Evolutionary conservation across 2,329 filamentous ascomycete genomes (phyloP).

Genomic region (Penicillium sp.): DNA sequence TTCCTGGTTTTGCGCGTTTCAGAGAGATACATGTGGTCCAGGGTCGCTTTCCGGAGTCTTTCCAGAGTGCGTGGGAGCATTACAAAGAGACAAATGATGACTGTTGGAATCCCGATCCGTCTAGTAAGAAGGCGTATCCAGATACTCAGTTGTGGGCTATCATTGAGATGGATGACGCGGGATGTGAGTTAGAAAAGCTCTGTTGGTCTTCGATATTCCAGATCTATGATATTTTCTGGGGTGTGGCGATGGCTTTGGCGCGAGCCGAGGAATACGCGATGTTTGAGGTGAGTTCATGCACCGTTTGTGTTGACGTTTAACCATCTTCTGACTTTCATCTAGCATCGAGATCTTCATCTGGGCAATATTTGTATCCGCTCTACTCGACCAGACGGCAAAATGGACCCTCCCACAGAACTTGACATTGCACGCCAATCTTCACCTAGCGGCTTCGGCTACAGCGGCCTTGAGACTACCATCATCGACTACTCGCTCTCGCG

Average conservation of each 20-base stretch:
- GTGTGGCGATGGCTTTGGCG: constrained; percentile 63
- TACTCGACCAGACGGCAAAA: constrained; percentile 35
- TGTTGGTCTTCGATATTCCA: constrained; percentile 49
- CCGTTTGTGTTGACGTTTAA: neutral
- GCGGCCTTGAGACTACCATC: constrained; percentile 63
- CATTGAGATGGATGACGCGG: constrained; percentile 69
- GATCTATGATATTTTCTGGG: constrained; percentile 69
- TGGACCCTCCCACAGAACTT: constrained; percentile 40
- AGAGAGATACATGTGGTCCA: constrained; percentile 61
- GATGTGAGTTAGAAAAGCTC: constrained; percentile 58
- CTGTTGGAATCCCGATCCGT: constrained; percentile 61
- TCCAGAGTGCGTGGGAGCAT: constrained; percentile 51
- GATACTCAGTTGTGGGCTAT: constrained; percentile 65
- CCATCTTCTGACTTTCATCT: constrained; percentile 16
- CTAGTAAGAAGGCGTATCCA: constrained; percentile 56
- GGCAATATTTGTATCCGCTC: constrained; percentile 66
- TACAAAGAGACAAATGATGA: constrained; percentile 48
- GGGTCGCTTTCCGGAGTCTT: constrained; percentile 57
- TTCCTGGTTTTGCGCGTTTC: constrained; percentile 67
- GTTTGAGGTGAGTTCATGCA: constrained; percentile 55
- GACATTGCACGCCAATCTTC: constrained; percentile 37
- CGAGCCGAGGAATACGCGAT: constrained; percentile 62
- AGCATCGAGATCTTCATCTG: constrained; percentile 67
- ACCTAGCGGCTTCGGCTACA: constrained; percentile 54
- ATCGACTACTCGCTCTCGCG: constrained; percentile 71